phyloP scores from a whole-genome alignment of 371 early-diverging fungal species.

The Mucor sp. region DNA sequence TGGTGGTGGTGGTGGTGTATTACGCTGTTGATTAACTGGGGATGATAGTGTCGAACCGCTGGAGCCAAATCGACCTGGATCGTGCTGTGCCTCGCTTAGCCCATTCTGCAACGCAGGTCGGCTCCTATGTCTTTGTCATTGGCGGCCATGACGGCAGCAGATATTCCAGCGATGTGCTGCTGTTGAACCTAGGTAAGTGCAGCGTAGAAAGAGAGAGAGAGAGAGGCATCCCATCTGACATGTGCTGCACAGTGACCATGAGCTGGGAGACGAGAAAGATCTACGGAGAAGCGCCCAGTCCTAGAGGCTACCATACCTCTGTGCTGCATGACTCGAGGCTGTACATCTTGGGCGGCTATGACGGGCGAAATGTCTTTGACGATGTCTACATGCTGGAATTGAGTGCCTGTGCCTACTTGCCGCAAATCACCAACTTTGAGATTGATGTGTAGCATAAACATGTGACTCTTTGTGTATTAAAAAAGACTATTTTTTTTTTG shows the following conservation, averaged over 20 bases:
- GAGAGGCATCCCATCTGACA: too few species aligned
- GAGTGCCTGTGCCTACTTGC: constrained; percentile 75
- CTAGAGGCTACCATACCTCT: constrained; percentile 85
- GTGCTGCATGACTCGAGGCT: constrained; percentile 81
- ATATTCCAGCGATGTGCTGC: constrained; percentile 78
- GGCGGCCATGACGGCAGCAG: constrained; percentile 87
- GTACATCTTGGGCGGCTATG: constrained; percentile 84
- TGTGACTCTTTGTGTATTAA: background rate
- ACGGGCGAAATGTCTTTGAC: constrained; percentile 80
- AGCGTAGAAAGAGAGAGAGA: too few species aligned
- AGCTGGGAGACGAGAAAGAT: constrained; percentile 77
- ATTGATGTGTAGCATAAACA: constrained; percentile 29
- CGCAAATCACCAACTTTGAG: constrained; percentile 66
- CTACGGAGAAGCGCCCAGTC: constrained; percentile 68
- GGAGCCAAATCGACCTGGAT: constrained; percentile 69
- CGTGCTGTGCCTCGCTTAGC: constrained; percentile 74
- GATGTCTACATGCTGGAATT: constrained; percentile 85
- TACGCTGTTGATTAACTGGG: too few species aligned
- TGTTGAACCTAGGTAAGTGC: constrained; percentile 76
- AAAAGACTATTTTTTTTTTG: background rate
- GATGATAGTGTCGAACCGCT: constrained; percentile 20
- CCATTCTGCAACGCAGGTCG: constrained; percentile 86
- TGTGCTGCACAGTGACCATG: constrained; percentile 63
- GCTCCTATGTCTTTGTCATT: constrained; percentile 85
- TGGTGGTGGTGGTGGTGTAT: too few species aligned